Percentiles rank a stretch among this genome's conserved stretches.
phyloP scores from a whole-genome alignment of 495 filamentous ascomycete species.

The Xanthoparmelia taractica region DNA sequence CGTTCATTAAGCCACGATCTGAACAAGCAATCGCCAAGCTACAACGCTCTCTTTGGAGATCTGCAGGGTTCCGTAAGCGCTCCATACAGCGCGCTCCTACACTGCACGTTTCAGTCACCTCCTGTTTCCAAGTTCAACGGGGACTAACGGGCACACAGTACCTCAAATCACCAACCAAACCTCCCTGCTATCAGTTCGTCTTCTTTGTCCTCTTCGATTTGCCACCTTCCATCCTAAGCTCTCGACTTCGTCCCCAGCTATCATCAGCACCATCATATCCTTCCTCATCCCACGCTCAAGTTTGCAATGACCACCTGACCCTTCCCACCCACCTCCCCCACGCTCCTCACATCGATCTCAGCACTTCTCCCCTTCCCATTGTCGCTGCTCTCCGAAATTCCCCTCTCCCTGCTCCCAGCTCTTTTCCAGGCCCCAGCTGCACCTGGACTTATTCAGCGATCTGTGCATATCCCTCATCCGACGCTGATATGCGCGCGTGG shows the following conservation, averaged over 20 bases:
- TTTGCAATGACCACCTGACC: not conserved
- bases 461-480: not conserved
- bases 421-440: not conserved
- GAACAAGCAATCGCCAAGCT: not conserved
- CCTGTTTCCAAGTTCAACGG: not conserved
- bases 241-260: not conserved
- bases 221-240: not conserved
- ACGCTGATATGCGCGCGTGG: not conserved
- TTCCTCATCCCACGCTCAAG: not conserved
- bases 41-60: not conserved
- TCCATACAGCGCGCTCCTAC: slow-evolving; percentile 2
- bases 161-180: not conserved
- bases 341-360: not conserved
- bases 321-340: not conserved
- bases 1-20: not conserved
- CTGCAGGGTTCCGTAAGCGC: not conserved
- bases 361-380: not conserved
- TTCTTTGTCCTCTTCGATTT: not conserved
- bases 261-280: not conserved
- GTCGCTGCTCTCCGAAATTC: not conserved
- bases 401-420: not conserved
- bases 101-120: not conserved
- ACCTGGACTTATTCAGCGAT: not conserved
- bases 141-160: not conserved
- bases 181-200: not conserved